Conservation (phyloP, 495 filamentous ascomycete species). For the Aspergillus leporis region DNA sequence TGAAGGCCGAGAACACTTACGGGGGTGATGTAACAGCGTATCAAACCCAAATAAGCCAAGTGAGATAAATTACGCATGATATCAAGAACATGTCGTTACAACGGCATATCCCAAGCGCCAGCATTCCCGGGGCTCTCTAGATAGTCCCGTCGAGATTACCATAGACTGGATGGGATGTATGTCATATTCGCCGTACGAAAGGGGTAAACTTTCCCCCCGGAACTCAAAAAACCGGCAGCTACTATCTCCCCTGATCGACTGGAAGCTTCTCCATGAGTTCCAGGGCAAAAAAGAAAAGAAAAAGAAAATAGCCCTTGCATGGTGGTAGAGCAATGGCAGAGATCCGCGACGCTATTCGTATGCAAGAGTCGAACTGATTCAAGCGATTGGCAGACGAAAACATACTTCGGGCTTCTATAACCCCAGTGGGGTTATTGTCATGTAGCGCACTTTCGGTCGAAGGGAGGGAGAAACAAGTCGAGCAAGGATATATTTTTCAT, state of each 20-base stretch:
- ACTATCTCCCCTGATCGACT: not conserved
- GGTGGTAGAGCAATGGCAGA: not conserved
- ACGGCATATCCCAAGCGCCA: no score
- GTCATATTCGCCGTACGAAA: not conserved
- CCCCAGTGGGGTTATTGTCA: not conserved
- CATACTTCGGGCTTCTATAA: not conserved
- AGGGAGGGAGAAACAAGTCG: not conserved
- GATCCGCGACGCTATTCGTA: not conserved
- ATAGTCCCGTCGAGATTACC: not conserved
- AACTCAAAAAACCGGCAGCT: not conserved
- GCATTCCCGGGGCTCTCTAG: not conserved
- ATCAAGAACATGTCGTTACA: no score
- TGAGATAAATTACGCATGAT: no score
- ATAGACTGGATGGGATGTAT: not conserved
- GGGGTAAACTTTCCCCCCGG: not conserved
- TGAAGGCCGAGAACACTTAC: no score
- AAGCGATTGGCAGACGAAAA: not conserved
- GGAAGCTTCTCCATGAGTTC: not conserved
- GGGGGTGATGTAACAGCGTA: no score
- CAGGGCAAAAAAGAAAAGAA: not conserved
- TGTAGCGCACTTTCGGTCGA: not conserved
- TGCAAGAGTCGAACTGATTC: not conserved
- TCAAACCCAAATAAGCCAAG: no score
- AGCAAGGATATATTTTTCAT: no score
- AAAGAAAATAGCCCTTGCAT: not conserved